Evolutionary conservation across 768 basidiomycete species (phyloP), one percentile per base, ranked within the genome.

Genomic region (Daedaleopsis nitida): DNA sequence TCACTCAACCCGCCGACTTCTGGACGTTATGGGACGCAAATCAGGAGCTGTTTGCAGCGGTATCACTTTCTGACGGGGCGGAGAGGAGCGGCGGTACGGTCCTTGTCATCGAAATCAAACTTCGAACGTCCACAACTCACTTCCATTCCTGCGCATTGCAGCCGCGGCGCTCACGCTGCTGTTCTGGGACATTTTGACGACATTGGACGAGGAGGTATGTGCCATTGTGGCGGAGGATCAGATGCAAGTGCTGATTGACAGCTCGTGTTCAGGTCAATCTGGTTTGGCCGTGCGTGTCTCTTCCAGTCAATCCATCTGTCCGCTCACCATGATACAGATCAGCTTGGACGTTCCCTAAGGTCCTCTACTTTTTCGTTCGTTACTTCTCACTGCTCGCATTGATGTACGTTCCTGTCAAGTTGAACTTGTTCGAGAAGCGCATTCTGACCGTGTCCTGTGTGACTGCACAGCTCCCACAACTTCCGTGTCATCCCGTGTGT

Each of bases 231-330:
- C 13, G 52, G 16, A 14, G 35, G 23, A 39, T 32, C 27, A 14
- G 51, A 34, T 37, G 38, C 11, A 37, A 34, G 23, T n/a, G 38
- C 21, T 14, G 21, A 37, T 37, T 38, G 17, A 39, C 52, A 39
- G 38, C 19, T 52, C 16, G 21, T 21, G 17, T 19, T 3, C 8
- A 65, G 64, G 57, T 65, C 35, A 44, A 47, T 34, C 42, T 60
- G 24, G 58, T 65, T 6, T 65, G 59, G 64, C 42, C 57, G 64
- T 65, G 57, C 37, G 64, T 65, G 32, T 44, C 17, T 19, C n/a
- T 5, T 21, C 43, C 39, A 4, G 14, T 9, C 34, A 16, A 17
- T 7, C 34, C 1, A 35, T n/a, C 16, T 45, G 34, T 27, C 55
- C 6, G 13, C 27, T 32, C 27, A 32, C 27, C 7, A 32, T 42